Percentiles rank a stretch among this genome's conserved stretches.
Evolutionary conservation across 2,329 filamentous ascomycete species (phyloP).

Genomic region (Coniochaeta ligniaria): DNA sequence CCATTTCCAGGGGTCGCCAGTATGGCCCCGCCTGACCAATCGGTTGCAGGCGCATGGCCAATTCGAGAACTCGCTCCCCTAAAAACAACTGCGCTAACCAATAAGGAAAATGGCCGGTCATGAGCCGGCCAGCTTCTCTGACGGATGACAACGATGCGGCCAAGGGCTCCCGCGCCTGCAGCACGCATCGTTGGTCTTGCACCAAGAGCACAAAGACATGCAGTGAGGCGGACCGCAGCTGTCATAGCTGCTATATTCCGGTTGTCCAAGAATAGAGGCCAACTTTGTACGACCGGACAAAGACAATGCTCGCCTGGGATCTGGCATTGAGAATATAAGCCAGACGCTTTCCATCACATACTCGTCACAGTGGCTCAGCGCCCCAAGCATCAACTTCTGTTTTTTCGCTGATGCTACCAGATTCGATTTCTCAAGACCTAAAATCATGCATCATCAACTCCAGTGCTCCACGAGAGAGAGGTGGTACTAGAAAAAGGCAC

Average conservation of each 20-base stretch:
- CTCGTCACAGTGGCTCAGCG: background rate
- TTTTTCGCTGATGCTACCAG: background rate
- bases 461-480: background rate
- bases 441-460: background rate
- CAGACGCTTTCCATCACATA: background rate
- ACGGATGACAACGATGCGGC: background rate
- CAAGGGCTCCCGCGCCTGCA: background rate
- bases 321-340: background rate
- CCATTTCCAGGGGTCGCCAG: background rate
- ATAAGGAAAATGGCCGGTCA: background rate
- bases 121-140: background rate
- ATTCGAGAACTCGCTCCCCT: background rate
- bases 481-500: background rate
- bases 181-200: background rate
- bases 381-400: background rate
- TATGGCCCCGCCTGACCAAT: constrained; percentile 1
- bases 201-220: background rate
- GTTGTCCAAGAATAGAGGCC: background rate
- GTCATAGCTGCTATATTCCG: background rate
- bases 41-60: constrained; percentile 1
- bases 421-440: background rate
- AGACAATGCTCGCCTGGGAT: background rate
- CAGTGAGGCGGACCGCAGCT: background rate
- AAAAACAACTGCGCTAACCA: background rate
- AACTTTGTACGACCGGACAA: background rate